Percentiles rank a stretch among this genome's conserved stretches.
Evolutionary conservation across 2,329 filamentous ascomycete species (phyloP).

Genomic region (Helotiales sp.): DNA sequence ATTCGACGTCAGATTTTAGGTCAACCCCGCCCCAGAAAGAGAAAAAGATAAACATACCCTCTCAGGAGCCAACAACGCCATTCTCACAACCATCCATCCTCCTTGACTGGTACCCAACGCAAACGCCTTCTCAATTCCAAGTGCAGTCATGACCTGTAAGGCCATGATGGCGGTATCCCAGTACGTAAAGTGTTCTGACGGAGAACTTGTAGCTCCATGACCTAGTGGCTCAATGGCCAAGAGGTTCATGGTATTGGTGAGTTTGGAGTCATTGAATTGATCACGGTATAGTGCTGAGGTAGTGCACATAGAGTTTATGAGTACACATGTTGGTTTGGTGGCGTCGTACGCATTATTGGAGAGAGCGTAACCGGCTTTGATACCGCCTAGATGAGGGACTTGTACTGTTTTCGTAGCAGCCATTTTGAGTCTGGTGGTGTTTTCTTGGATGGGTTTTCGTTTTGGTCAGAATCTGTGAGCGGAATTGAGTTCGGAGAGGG

Average conservation of each 20-base stretch:
- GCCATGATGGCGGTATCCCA: conserved; percentile 56
- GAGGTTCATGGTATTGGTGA: conserved; percentile 47
- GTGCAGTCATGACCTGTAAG: conserved; percentile 54
- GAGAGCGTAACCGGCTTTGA: conserved; percentile 44
- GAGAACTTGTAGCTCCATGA: conserved; percentile 46
- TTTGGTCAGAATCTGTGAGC: too few relatives aligned
- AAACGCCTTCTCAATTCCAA: conserved; percentile 49
- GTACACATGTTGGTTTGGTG: conserved; percentile 50
- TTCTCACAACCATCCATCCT: conserved; percentile 49
- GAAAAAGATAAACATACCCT: conserved; percentile 19
- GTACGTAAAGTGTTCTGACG: conserved; percentile 51
- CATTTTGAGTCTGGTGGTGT: conserved; percentile 5
- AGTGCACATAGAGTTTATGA: conserved; percentile 54
- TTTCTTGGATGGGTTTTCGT: too few relatives aligned
- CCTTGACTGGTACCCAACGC: conserved; percentile 50
- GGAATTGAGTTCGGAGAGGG: too few relatives aligned
- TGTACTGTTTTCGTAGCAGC: conserved; percentile 40
- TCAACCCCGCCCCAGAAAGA: conserved; percentile 35
- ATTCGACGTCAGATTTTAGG: conserved; percentile 33
- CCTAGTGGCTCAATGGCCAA: conserved; percentile 54
- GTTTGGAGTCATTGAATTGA: conserved; percentile 43
- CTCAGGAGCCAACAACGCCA: conserved; percentile 52
- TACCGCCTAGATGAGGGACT: conserved; percentile 50
- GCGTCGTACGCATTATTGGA: conserved; percentile 42
- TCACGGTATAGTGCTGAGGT: conserved; percentile 46